These are phyloP conservation scores for Laburnicola sp. DNA, from an alignment of 2,329 filamentous ascomycete species.

Conservation along the genomic window DNA sequence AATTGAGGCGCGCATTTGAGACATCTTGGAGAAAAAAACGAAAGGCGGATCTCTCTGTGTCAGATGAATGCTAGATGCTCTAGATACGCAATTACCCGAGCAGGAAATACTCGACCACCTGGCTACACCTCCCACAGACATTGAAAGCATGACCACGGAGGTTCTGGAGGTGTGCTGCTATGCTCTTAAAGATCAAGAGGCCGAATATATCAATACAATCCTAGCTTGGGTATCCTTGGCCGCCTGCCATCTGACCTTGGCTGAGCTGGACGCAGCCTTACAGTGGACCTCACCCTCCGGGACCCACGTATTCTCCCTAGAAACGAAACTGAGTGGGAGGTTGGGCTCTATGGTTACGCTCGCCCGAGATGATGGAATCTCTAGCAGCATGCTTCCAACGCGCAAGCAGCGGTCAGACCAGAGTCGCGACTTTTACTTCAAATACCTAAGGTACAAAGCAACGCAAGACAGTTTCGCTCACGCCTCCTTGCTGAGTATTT, in stretches of 20 bases:
- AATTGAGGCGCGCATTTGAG: neutral
- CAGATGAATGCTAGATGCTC: slow-evolving; percentile 2
- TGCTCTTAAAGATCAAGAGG: neutral
- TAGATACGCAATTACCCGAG: neutral
- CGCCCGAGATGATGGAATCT: slow-evolving; percentile 3
- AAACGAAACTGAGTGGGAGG: neutral
- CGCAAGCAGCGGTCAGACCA: neutral
- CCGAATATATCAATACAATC: neutral
- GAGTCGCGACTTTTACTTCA: neutral
- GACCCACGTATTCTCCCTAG: neutral
- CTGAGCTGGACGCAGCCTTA: neutral
- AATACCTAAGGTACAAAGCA: neutral
- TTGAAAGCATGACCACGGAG: neutral
- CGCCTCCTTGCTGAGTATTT: slow-evolving; percentile 8
- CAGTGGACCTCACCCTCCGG: neutral
- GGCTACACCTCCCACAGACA: neutral
- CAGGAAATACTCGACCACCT: neutral
- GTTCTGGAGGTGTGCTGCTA: slow-evolving; percentile 1
- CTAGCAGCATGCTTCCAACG: neutral
- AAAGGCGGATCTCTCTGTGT: slow-evolving; percentile 7
- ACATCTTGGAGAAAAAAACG: slow-evolving; percentile 1
- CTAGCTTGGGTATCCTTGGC: slow-evolving; percentile 7
- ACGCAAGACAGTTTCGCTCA: slow-evolving; percentile 1
- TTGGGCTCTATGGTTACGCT: neutral
- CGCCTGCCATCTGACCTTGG: neutral